Conservation (phyloP, 2,329 filamentous ascomycete genomes). For the Fusarium marasasianum region DNA sequence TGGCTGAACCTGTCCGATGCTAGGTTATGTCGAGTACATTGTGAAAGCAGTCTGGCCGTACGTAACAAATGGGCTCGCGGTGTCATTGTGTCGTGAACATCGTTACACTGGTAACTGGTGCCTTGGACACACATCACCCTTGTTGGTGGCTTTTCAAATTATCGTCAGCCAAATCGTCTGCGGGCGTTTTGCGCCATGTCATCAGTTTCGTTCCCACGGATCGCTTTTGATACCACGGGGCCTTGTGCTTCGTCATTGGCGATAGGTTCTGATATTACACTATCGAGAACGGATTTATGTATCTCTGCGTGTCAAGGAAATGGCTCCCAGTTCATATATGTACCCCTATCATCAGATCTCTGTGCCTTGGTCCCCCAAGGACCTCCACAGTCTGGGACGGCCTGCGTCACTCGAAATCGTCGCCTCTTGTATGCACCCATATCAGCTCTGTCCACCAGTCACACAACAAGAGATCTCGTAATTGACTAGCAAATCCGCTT, state of each 20-base stretch:
- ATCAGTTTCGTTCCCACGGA: slow-evolving; percentile 7
- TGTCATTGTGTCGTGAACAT: slow-evolving; percentile 8
- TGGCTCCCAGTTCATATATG: not conserved
- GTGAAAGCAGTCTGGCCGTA: not conserved
- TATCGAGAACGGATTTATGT: not conserved
- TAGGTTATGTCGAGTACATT: not conserved
- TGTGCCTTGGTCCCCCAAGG: not conserved
- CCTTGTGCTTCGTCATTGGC: not conserved
- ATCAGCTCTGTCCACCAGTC: not conserved
- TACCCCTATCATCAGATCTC: slow-evolving; percentile 5
- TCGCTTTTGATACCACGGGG: not conserved
- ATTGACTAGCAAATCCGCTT: slow-evolving; percentile 9
- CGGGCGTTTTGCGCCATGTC: slow-evolving; percentile 6
- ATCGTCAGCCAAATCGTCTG: not conserved
- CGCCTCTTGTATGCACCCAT: not conserved
- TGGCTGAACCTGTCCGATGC: not conserved
- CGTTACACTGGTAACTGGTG: slow-evolving; percentile 13
- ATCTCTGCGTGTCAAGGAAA: not conserved
- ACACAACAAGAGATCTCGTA: slow-evolving; percentile 12
- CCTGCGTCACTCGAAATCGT: not conserved
- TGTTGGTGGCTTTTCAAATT: not conserved
- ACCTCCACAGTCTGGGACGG: not conserved
- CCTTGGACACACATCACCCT: not conserved
- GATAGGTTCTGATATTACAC: slow-evolving; percentile 7
- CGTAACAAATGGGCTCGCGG: not conserved